A percentile compares a stretch with the other conserved stretches of the same genome.
phyloP scores from a whole-genome alignment of 495 filamentous ascomycete genomes.

The Lasiosphaeris hirsuta region DNA sequence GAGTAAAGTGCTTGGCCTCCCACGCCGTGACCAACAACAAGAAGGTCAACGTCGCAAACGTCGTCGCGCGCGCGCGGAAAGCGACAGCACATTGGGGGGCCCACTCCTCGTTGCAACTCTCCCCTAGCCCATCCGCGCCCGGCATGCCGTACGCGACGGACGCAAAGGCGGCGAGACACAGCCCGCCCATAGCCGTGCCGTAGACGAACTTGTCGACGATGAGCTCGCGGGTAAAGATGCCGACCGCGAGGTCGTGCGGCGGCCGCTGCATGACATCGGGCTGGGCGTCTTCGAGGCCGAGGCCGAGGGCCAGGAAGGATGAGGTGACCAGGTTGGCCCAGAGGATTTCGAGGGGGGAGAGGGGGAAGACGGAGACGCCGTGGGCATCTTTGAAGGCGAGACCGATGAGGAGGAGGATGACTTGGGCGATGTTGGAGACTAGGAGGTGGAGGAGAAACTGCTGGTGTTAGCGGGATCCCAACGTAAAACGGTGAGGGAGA shows the following conservation, averaged over 20 bases:
- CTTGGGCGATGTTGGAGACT: constrained; percentile 71
- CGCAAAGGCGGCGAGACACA: constrained; percentile 64
- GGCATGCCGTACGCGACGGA: constrained; percentile 61
- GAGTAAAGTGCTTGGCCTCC: constrained; percentile 69
- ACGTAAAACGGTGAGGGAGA: constrained; percentile 76
- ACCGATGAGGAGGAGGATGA: constrained; percentile 65
- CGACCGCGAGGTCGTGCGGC: constrained; percentile 60
- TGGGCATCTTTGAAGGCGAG: constrained; percentile 65
- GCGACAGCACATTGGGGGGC: constrained; percentile 53
- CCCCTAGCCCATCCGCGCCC: constrained; percentile 62
- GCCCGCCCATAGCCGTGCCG: constrained; percentile 62
- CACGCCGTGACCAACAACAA: constrained; percentile 67
- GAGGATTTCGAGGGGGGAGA: constrained; percentile 69
- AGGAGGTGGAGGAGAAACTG: constrained; percentile 79
- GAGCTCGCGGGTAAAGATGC: constrained; percentile 67
- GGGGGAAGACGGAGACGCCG: constrained; percentile 68
- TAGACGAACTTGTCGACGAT: constrained; percentile 72
- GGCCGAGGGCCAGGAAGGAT: constrained; percentile 69
- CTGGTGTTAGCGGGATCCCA: constrained; percentile 64
- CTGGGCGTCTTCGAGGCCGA: constrained; percentile 66
- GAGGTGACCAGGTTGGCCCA: constrained; percentile 79
- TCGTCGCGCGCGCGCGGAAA: constrained; percentile 72
- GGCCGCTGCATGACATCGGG: constrained; percentile 71
- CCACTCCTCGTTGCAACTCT: constrained; percentile 59
- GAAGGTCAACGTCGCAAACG: constrained; percentile 72